Evolutionary conservation across 2,329 filamentous ascomycete species (phyloP), one percentile per base, ranked within the genome.

Genomic region (Fusarium staphyleae): DNA sequence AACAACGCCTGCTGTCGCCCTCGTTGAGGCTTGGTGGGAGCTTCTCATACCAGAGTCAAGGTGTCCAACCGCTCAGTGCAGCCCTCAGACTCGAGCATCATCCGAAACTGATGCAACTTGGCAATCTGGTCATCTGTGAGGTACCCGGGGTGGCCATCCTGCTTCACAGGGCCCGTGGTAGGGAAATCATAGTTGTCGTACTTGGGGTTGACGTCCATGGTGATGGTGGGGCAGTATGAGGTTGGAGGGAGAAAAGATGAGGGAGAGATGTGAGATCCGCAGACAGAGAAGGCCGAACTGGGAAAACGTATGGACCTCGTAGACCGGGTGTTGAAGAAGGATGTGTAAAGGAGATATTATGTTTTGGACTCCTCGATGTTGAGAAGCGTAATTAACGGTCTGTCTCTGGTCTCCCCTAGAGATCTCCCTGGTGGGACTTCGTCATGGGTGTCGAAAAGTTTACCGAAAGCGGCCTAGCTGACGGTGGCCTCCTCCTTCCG

Each of bases 131-230:
- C 84, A 52, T 86, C 81, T 48, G 88, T 95, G 69, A 96, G 89
- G 76, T 96, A 86, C 72, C 95, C 95, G 58, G 93, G 88, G 75
- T 97, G 92, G 63, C 95, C 95, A 67, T 81, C 79, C 71, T 87
- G 84, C 39, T 82, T 74, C 65, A 85, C 84, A 48, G 89, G 84
- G 39, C 91, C 86, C 59, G 84, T 88, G 62, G 87, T 91, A 60
- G 95, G 95, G 80, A 85, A 98, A 77, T 97, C 93, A 77, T 95
- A 98, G 80, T 96, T 75, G 79, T 98, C 95, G 81, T 98, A 96
- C 79, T 96, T 97, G 74, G 90, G 83, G 76, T 96, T 63, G 50
- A 91, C 72, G 73, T 85, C 78, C 77, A 85, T 79, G 69, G 71
- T 73, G 69, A 57, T 64, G 64, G 62, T 65, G 65, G 65, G 63